These are phyloP conservation scores for Aspergillus melleus DNA, from an alignment of 2,329 filamentous ascomycete species.

Conservation along the genomic window DNA sequence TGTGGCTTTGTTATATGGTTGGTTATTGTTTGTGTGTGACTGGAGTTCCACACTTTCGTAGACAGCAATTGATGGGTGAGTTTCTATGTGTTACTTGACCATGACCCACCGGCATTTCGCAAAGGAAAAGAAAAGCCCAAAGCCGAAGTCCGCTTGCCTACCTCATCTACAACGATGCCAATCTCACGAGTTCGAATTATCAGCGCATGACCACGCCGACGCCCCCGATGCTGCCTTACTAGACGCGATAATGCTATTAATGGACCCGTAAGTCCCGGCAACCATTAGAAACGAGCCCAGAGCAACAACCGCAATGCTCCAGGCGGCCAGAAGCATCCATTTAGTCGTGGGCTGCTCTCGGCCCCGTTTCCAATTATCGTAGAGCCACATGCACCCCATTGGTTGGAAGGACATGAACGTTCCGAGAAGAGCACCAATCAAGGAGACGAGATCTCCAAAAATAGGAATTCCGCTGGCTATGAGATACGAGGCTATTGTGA, in stretches of 20 bases:
- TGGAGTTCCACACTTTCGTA: too few species aligned
- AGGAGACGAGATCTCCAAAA: conserved; percentile 23
- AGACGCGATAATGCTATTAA: not conserved
- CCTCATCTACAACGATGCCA: too few species aligned
- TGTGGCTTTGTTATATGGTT: too few species aligned
- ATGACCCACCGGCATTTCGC: too few species aligned
- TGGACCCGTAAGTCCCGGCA: not conserved
- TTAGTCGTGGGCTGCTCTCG: not conserved
- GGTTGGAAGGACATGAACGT: conserved; percentile 16
- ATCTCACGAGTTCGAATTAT: not conserved
- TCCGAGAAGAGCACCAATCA: conserved; percentile 27
- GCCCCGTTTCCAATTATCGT: conserved; percentile 39
- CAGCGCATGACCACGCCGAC: not conserved
- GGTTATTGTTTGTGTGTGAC: too few species aligned
- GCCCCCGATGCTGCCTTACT: not conserved
- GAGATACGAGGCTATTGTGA: conserved; percentile 21
- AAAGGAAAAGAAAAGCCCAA: too few species aligned
- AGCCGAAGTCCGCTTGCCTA: too few species aligned
- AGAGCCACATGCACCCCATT: conserved; percentile 23
- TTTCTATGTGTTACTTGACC: too few species aligned
- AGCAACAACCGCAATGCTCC: not conserved
- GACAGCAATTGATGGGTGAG: too few species aligned
- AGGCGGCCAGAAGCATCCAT: not conserved
- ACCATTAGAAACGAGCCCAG: not conserved
- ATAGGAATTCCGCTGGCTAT: conserved; percentile 28